Percentiles rank a stretch among this genome's conserved stretches.
These are phyloP conservation scores for Neurospora sp. DNA, from an alignment of 495 filamentous ascomycete species.

Conservation along the genomic window DNA sequence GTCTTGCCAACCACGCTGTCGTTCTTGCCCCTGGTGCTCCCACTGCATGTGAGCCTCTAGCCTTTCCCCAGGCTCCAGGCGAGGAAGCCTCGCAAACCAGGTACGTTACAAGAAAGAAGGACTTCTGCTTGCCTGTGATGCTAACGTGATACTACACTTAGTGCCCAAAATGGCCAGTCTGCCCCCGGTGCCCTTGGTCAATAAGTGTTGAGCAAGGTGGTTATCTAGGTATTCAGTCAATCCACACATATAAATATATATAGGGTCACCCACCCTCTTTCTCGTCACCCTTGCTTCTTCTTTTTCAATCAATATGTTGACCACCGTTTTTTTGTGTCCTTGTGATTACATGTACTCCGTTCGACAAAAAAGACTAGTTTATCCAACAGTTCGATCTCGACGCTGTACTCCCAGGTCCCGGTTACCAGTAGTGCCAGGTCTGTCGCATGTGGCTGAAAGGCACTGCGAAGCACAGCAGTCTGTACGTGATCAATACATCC, in stretches of 20 bases:
- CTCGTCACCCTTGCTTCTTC: background rate
- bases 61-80: background rate
- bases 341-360: background rate
- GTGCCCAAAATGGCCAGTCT: background rate
- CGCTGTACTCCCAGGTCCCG: no score
- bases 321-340: background rate
- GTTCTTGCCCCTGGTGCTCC: background rate
- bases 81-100: background rate
- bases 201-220: background rate
- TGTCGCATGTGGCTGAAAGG: no score
- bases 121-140: background rate
- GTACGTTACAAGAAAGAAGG: background rate
- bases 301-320: background rate
- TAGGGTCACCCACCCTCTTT: background rate
- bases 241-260: background rate
- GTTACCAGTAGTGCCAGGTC: no score
- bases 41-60: background rate
- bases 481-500: no score
- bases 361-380: background rate
- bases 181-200: no score
- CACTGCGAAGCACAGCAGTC: no score
- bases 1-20: background rate
- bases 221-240: background rate
- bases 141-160: background rate
- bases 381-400: no score